Base-by-base conservation (phyloP, 352 stramenopile genomes). In the Globisporangium apiculatum region DNA sequence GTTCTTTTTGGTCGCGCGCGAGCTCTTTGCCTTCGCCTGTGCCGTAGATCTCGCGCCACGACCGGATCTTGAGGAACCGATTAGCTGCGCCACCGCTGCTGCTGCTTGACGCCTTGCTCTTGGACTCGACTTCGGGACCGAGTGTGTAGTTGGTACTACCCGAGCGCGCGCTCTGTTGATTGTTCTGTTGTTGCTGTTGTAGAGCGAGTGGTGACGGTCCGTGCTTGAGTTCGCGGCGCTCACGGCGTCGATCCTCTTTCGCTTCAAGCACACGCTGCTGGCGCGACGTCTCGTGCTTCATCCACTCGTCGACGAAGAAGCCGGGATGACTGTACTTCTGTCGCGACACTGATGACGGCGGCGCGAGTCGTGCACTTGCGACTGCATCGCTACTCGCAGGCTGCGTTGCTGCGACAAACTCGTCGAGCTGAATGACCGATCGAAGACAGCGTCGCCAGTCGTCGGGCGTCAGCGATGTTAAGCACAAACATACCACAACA, bases 261-360 rank as follows among this genome's bases (percentile, higher is more conserved):
- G 71, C 55, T 15, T 66, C 47, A 11, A 80, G 48, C n/a, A 62
- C 67, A 48, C 50, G 51, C 51, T 79, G 66, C 15, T 79, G 68
- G 9, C 63, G 45, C 10, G 52, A 64, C 14, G 61, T 64, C 51
- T 86, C 73, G 11, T 71, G 68, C 37, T 76, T 73, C 51, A 81
- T 68, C 77, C 75, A 86, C 51, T 87, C 77, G 7, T 82, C 72
- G 50, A 76, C 66, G 61, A 84, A 83, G 49, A 86, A 86, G 7
- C 68, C 65, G 7, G 77, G 77, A 38, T 87, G 57, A 52, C 69
- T 83, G 62, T 83, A 87, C 48, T 86, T 85, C 55, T 79, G 81
- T 9, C 66, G 57, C 8, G 65, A 71, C 14, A 56, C 45, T 24
- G 15, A 37, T 24, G 15, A 37, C 15, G 7, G 3, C 12, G 53